Evolutionary conservation across 176 grass and related monocot species (phyloP), one percentile per base, ranked within the genome.

Genomic region (Canna indica): DNA sequence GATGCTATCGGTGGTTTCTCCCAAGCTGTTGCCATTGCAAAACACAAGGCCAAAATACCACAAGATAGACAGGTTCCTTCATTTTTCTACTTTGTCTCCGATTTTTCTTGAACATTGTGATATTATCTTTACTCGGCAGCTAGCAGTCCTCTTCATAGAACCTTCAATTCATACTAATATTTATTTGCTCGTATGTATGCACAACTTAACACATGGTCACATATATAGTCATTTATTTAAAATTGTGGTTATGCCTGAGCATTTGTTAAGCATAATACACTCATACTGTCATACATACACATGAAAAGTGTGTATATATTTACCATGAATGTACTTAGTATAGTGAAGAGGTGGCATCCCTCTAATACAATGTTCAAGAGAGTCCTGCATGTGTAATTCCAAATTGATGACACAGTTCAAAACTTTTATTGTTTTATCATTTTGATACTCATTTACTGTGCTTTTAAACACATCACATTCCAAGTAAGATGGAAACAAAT

Each of bases 1-100:
- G 94, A 99, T 84, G 88, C 89, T 28, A 76, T 99, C 70, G 94
- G 90, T 90, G 94, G 94, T 73, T 73, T 99, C 17, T 84, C 86
- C 71, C 86, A 74, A 77, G 94, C 94, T 50, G 44, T 99, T 80
- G 94, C 94, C 71, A 90, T 99, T 76, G 94, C 94, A 68, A 99
- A 93, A 72, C 80, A 85, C 67, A 93, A 85, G 81, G 89, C 94
- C 68, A 92, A 99, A 68, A 90, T 99, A 79, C 90, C 94, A 24
- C 90, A 93, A 64, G 62, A 90, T 81, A 87, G 69, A 28, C 85
- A 90, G 94, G 94, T 97, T 77, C 20, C 25, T 60, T 3, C 29
- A 10, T 25, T 38, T 59, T 44, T 42, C 22, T 41, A 4, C n/a
- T 59, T 44, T 18, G 15, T 17, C 15, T 50, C 5, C 20, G 44